Conservation (phyloP, 2,329 filamentous ascomycete species). For the Aspergillus pseudoterreus region DNA sequence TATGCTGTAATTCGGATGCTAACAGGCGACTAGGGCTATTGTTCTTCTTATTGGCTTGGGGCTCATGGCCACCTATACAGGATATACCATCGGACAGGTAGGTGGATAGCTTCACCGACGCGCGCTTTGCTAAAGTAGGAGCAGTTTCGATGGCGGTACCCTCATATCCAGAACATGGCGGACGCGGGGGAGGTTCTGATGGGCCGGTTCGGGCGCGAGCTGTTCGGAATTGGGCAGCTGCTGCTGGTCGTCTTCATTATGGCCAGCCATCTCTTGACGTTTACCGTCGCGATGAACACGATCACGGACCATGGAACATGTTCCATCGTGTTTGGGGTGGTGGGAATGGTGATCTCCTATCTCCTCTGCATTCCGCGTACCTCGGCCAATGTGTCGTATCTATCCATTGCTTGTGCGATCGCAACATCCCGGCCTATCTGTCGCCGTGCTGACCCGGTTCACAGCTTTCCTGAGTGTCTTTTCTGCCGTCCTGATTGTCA, state of each 20-base stretch:
- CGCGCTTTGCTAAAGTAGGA: too few relatives aligned
- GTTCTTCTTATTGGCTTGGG: conserved; percentile 50
- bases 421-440: neutral
- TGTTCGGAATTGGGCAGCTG: conserved; percentile 58
- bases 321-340: conserved; percentile 58
- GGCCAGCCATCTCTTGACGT: conserved; percentile 64
- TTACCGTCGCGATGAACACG: conserved; percentile 62
- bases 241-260: conserved; percentile 64
- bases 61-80: conserved; percentile 54
- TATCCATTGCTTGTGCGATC: conserved; percentile 50
- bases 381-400: conserved; percentile 55
- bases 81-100: conserved; percentile 51
- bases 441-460: neutral
- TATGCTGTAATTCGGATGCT: neutral
- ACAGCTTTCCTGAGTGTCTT: conserved; percentile 58
- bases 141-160: conserved; percentile 50
- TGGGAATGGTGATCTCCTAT: conserved; percentile 55
- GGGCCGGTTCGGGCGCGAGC: conserved; percentile 57
- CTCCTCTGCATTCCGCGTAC: conserved; percentile 57
- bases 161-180: conserved; percentile 60
- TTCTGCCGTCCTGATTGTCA: conserved; percentile 59
- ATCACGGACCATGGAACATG: conserved; percentile 58
- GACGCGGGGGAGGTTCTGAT: conserved; percentile 61
- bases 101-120: neutral
- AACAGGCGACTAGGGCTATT: conserved; percentile 24